phyloP scores from a whole-genome alignment of 176 grass and related monocot genomes.

The Zea luxurians region DNA sequence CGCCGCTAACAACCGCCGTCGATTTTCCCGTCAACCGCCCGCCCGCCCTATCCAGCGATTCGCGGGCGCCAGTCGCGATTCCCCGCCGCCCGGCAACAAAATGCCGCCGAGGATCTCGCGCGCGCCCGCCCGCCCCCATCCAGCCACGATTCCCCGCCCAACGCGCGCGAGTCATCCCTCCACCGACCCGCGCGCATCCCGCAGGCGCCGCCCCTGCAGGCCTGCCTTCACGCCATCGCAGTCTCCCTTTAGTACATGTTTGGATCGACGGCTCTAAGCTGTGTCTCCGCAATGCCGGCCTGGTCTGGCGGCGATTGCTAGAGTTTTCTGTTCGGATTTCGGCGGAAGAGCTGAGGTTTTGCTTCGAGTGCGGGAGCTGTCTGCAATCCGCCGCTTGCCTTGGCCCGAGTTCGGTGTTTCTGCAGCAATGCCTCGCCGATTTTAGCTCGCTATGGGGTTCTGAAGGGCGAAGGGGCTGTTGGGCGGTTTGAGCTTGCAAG shows the following conservation, averaged over 20 bases:
- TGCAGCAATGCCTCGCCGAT: slow-evolving; percentile 33
- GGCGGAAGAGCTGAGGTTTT: slow-evolving; percentile 1
- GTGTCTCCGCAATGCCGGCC: slow-evolving; percentile 30
- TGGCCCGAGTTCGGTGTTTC: slow-evolving; percentile 4
- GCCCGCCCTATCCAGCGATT: too few relatives aligned
- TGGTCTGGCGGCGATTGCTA: slow-evolving; percentile 28
- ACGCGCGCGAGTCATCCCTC: too few relatives aligned
- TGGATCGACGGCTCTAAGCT: slow-evolving; percentile 36
- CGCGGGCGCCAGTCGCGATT: too few relatives aligned
- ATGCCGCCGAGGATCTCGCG: too few relatives aligned
- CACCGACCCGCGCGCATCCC: too few relatives aligned
- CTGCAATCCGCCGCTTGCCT: slow-evolving; percentile 1
- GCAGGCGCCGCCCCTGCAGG: too few relatives aligned
- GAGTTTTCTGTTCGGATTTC: slow-evolving; percentile 45
- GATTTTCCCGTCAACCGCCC: too few relatives aligned
- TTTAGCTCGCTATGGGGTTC: slow-evolving; percentile 21
- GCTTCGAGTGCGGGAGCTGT: not conserved
- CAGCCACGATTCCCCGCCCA: too few relatives aligned
- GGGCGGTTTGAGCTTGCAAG: not conserved
- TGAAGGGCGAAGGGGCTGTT: not conserved
- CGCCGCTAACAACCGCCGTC: too few relatives aligned
- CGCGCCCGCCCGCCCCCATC: too few relatives aligned
- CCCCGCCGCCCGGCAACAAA: too few relatives aligned
- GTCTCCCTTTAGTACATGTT: not conserved
- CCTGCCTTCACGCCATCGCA: too few relatives aligned